These are phyloP conservation scores for Mariannaea sp. DNA, from an alignment of 2,329 filamentous ascomycete species.

Conservation along the genomic window DNA sequence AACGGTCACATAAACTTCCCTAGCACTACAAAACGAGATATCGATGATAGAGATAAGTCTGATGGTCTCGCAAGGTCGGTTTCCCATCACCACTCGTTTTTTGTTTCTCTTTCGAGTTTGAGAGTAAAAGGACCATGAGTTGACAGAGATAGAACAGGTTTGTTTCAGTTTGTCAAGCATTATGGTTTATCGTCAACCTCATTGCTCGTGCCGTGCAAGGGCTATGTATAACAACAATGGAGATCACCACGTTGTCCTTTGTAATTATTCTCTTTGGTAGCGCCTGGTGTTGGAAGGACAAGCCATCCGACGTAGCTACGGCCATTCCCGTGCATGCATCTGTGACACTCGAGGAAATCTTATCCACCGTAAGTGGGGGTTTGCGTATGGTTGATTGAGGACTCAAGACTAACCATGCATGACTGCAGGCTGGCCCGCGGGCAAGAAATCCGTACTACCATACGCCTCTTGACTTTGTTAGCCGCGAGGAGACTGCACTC, in stretches of 20 bases:
- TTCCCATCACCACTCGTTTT: too few species aligned
- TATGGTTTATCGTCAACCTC: slow-evolving; percentile 17
- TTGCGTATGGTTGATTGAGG: too few species aligned
- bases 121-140: not conserved
- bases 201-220: slow-evolving; percentile 2
- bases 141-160: not conserved
- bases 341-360: not conserved
- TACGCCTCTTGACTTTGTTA: slow-evolving; percentile 16
- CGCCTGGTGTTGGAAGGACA: slow-evolving; percentile 23
- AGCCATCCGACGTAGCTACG: slow-evolving; percentile 15
- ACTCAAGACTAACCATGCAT: not conserved
- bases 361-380: not conserved
- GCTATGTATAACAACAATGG: slow-evolving; percentile 18
- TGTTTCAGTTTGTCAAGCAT: slow-evolving; percentile 14
- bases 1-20: not conserved
- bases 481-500: slow-evolving; percentile 16
- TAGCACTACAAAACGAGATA: not conserved
- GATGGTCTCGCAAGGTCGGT: slow-evolving; percentile 16
- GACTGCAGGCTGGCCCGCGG: not conserved
- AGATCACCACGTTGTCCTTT: slow-evolving; percentile 17
- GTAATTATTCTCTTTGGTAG: slow-evolving; percentile 18
- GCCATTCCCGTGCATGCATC: not conserved
- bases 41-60: slow-evolving; percentile 14
- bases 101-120: too few species aligned
- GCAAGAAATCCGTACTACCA: slow-evolving; percentile 10